These are phyloP conservation scores for Cordyceps cicadae DNA, from an alignment of 2,329 filamentous ascomycete genomes.

Conservation along the genomic window DNA sequence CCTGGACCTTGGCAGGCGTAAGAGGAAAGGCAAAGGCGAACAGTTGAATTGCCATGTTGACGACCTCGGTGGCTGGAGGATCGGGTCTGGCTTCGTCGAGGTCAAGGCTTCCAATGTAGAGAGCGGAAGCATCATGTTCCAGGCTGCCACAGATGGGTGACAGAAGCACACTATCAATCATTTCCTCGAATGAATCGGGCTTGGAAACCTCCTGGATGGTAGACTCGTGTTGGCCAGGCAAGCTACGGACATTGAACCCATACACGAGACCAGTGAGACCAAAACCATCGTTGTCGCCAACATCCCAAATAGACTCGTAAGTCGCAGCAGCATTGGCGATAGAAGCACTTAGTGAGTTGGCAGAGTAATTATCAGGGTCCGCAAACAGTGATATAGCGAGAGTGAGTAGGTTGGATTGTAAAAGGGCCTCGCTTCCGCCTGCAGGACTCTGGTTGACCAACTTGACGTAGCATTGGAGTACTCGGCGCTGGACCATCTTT, in stretches of 20 bases:
- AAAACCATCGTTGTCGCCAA: constrained; percentile 89
- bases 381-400: constrained; percentile 87
- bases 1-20: constrained; percentile 84
- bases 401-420: constrained; percentile 86
- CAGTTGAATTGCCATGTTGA: constrained; percentile 86
- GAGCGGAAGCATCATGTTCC: constrained; percentile 78
- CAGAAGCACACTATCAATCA: constrained; percentile 52
- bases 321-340: constrained; percentile 84
- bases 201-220: constrained; percentile 37
- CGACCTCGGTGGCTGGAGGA: constrained; percentile 83
- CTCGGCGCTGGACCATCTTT: constrained; percentile 84
- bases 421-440: constrained; percentile 73
- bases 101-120: constrained; percentile 54
- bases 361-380: constrained; percentile 80
- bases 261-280: constrained; percentile 80
- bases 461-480: constrained; percentile 91
- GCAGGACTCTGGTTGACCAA: constrained; percentile 81
- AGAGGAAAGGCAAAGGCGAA: constrained; percentile 88
- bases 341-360: constrained; percentile 77
- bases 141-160: constrained; percentile 74
- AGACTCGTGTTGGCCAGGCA: constrained; percentile 60
- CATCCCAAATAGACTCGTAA: constrained; percentile 92
- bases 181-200: constrained; percentile 52
- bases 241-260: constrained; percentile 62
- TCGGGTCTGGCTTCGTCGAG: constrained; percentile 49